Evolutionary conservation across 2,329 filamentous ascomycete species (phyloP), one percentile per base, ranked within the genome.

Genomic region (Metarhizium robertsii): DNA sequence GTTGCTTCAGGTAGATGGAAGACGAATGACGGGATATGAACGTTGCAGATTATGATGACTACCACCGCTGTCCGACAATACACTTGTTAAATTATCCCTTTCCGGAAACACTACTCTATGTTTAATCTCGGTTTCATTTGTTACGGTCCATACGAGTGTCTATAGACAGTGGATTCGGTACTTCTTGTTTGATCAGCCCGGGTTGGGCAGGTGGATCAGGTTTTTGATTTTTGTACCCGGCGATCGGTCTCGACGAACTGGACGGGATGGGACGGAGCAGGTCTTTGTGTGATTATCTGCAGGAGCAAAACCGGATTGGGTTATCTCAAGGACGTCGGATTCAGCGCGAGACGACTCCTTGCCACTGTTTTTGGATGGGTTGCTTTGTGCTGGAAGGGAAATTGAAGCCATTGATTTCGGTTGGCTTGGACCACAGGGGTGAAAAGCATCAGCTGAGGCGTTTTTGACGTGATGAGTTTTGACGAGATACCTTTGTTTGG

Each of bases 401-500:
- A 45, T 46, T 25, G 36, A 38, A 29, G 42, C 46, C 48, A 53
- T 38, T 42, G 30, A 29, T 30, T 51, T 25, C 30, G 55, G 18
- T 48, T 38, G 49, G 11, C 29, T 25, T 20, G 48, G 32, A n/a
- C 14, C 18, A 30, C 42, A 20, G 47, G 30, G 38, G 38, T 20
- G 30, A 34, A 52, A 25, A 55, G 53, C 58, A 60, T 60, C 30
- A 57, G 58, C 50, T 55, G 53, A 59, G 57, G 60, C 58, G 57
- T 61, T 58, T 32, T 51, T 54, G 46, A 56, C 53, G 47, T 59
- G 42, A 53, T 50, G 42, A 53, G 48, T 49, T 50, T 57, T 57
- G 50, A 48, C 51, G 54, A 58, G 56, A 59, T 61, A 61, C 56
- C 58, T 59, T 56, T 46, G 51, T 36, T 54, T 56, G 47, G 57